A percentile compares a stretch with the other conserved stretches of the same genome.
Conservation (phyloP, 352 stramenopile genomes). For the Globisporangium megalacanthum region DNA sequence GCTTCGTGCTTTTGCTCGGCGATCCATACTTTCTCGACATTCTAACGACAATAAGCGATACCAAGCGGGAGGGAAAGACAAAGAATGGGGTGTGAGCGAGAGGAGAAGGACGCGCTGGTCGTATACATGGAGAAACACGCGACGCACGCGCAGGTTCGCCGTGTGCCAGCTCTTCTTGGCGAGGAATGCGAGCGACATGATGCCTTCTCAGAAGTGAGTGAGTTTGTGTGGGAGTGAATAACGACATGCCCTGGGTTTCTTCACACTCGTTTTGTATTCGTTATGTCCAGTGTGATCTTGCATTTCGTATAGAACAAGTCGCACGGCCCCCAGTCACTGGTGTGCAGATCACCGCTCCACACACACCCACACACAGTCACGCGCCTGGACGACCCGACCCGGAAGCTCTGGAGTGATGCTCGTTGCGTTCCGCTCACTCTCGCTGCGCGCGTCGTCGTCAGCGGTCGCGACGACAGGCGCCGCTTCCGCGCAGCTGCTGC, state of each 20-base stretch:
- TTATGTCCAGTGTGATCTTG: too few species aligned
- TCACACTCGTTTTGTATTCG: too few species aligned
- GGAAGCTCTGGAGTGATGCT: constrained; percentile 29
- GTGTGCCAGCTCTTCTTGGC: constrained; percentile 98
- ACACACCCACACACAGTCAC: neutral
- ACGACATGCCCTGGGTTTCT: too few species aligned
- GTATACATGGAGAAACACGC: neutral
- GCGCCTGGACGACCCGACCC: too few species aligned
- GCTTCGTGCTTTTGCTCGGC: constrained; percentile 93
- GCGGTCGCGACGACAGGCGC: constrained; percentile 2
- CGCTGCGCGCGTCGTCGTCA: constrained; percentile 32
- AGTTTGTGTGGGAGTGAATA: too few species aligned
- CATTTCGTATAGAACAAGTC: too few species aligned
- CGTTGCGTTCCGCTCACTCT: constrained; percentile 52
- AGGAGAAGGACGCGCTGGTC: too few species aligned
- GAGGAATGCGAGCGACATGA: constrained; percentile 91
- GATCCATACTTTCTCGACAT: constrained; percentile 98
- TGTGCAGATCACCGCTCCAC: neutral
- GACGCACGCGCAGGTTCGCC: constrained; percentile 87
- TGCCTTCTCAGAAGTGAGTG: neutral
- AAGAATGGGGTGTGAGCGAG: too few species aligned
- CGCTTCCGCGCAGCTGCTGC: constrained; percentile 17
- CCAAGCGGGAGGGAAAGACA: too few species aligned
- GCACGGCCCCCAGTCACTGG: neutral
- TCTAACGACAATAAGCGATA: too few species aligned